Percentiles rank a stretch among this genome's conserved stretches.
Evolutionary conservation across 768 basidiomycete species (phyloP).

Genomic region (Lactifluus echinatus): DNA sequence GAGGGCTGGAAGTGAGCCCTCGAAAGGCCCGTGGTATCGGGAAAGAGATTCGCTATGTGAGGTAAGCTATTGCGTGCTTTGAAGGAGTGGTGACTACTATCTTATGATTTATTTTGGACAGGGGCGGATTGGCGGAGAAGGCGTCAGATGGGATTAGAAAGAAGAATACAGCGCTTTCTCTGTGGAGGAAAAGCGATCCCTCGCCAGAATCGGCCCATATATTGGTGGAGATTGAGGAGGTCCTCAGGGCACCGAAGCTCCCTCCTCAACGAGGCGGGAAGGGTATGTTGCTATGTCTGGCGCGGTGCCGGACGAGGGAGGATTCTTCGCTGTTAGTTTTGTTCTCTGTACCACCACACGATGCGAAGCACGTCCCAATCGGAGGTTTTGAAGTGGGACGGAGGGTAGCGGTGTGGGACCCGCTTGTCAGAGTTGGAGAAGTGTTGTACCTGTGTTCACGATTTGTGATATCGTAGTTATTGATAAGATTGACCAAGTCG

Average conservation of each 20-base stretch:
- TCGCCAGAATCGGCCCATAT: constrained; percentile 10
- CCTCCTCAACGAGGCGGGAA: constrained; percentile 6
- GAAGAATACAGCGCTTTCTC: constrained; percentile 2
- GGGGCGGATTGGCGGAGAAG: constrained; percentile 15
- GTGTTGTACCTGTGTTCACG: constrained; percentile 5
- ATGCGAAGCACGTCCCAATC: not conserved
- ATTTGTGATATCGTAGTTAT: not conserved
- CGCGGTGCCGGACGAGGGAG: not conserved
- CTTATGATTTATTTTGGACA: not conserved
- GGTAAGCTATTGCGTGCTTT: constrained; percentile 32
- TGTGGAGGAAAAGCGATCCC: constrained; percentile 13
- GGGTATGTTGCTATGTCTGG: constrained; percentile 5
- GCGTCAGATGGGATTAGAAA: constrained; percentile 8
- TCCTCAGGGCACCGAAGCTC: not conserved
- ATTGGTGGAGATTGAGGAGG: constrained; percentile 6
- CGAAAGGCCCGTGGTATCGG: constrained; percentile 38
- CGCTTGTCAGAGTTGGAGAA: not conserved
- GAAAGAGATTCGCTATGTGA: constrained; percentile 36
- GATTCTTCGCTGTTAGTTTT: not conserved
- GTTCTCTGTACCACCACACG: constrained; percentile 5
- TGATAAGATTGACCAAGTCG: not conserved
- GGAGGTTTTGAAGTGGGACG: not conserved
- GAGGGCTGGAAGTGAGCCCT: constrained; percentile 53
- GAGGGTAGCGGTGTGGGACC: constrained; percentile 1
- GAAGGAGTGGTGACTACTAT: not conserved